Base-by-base conservation (phyloP, 805 yeast species). In the Wickerhamia fluorescens region DNA sequence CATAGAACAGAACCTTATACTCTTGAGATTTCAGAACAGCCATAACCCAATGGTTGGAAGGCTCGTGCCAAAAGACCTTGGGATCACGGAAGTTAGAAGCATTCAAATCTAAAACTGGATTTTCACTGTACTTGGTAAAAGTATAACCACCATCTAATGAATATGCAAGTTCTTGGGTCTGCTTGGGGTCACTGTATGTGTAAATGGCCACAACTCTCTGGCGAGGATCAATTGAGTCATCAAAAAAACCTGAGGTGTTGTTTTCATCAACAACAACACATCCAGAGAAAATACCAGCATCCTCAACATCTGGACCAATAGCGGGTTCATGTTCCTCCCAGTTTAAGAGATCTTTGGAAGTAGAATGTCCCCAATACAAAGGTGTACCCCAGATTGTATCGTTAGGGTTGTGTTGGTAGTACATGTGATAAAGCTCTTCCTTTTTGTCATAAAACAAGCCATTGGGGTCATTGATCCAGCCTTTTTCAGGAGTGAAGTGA, bases 381-480 rank as follows among this genome's bases (percentile, higher is more conserved):
- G 60, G 63, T 18, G 38, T 34, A 1, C 52, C 63, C 49, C 62
- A 54, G 3, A 44, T 39, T 4, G 51, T 44, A 9, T 30, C 53
- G 24, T 51, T 40, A 3, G 66, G 66, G 33, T 58, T 53, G 43
- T 47, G 51, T 37, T 62, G 69, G 40, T 41, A 62, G 45, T 58
- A 62, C 28, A 51, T 21, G 35, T 62, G 69, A 48, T 51, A 62
- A 13, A 46, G 14, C 6, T 47, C 41, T 6, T 45, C 48, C 20
- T 36, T 42, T 7, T 40, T 37, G 36, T 57, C 59, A 34, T 48
- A 59, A 37, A 55, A 47, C 26, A 60, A 38, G 5, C 68, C 69
- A 34, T 61, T 61, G n/a, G 69, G 68, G 36, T 63, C 69, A 38
- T 62, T 62, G 62, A 62, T 53, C 56, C 63, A 62, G 5, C 59